These are phyloP conservation scores for Penicillium flavigenum DNA, from an alignment of 495 filamentous ascomycete species.

Conservation along the genomic window DNA sequence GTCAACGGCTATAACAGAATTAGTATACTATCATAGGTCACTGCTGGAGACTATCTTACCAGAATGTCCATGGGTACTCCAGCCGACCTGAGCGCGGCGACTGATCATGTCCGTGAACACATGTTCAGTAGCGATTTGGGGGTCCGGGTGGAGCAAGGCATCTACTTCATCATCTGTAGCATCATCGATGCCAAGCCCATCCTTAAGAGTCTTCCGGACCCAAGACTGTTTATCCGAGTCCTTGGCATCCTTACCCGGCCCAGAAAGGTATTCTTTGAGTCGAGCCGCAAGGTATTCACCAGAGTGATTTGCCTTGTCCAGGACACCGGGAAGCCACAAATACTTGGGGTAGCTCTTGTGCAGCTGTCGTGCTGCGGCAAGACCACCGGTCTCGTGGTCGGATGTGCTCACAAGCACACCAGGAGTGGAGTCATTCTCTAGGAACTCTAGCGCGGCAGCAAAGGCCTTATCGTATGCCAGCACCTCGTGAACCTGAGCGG, in stretches of 20 bases:
- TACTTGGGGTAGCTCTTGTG: slow-evolving; percentile 70
- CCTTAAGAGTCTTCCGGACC: slow-evolving; percentile 59
- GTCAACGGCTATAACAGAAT: slow-evolving; percentile 58
- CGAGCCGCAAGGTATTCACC: slow-evolving; percentile 63
- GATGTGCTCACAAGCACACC: slow-evolving; percentile 84
- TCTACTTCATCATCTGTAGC: slow-evolving; percentile 68
- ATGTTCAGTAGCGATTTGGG: slow-evolving; percentile 46
- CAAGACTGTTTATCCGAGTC: slow-evolving; percentile 42
- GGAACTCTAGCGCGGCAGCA: slow-evolving; percentile 75
- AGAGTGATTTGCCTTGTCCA: slow-evolving; percentile 79
- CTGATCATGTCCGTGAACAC: slow-evolving; percentile 85
- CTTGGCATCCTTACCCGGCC: slow-evolving; percentile 22
- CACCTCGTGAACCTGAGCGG: slow-evolving; percentile 92
- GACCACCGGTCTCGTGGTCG: slow-evolving; percentile 93
- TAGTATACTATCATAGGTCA: slow-evolving; percentile 14
- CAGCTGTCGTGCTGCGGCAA: slow-evolving; percentile 76
- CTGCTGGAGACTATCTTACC: slow-evolving; percentile 31
- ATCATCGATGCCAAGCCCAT: slow-evolving; percentile 74
- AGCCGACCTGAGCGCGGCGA: slow-evolving; percentile 82
- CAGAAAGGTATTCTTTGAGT: slow-evolving; percentile 56
- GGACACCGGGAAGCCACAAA: slow-evolving; percentile 78
- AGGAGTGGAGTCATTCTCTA: slow-evolving; percentile 68
- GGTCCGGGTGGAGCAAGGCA: slow-evolving; percentile 54
- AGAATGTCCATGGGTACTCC: slow-evolving; percentile 88
- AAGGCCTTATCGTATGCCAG: slow-evolving; percentile 89